Percentiles rank a stretch among this genome's conserved stretches.
Conservation (phyloP, 257 asterid genomes). For the Buddleja alternifolia region DNA sequence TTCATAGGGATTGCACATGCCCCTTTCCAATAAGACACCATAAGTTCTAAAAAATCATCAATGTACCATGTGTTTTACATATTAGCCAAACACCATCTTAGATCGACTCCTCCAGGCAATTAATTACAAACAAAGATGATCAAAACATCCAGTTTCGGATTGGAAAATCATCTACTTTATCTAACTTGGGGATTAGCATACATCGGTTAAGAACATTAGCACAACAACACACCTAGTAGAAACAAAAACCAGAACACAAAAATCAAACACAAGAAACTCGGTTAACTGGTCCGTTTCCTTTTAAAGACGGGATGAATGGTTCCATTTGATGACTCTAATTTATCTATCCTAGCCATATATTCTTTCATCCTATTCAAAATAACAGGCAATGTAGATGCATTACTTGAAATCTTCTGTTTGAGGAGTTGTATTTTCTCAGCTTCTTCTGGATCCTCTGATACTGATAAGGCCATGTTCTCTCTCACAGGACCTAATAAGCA, state of each 20-base stretch:
- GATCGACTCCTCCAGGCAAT: slow-evolving; percentile 8
- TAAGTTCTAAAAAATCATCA: background rate
- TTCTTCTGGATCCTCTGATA: slow-evolving; percentile 38
- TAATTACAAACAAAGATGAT: slow-evolving; percentile 8
- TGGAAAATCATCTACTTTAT: slow-evolving; percentile 2
- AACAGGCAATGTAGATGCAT: slow-evolving; percentile 47
- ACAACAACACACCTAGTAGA: background rate
- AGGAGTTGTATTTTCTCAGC: slow-evolving; percentile 55
- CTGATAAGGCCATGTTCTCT: slow-evolving; percentile 32
- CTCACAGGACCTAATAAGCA: slow-evolving; percentile 37
- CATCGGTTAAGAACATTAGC: background rate
- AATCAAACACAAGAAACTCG: background rate
- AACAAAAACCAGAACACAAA: background rate
- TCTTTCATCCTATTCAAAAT: slow-evolving; percentile 74
- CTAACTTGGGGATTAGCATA: background rate
- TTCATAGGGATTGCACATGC: no score
- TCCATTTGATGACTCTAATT: slow-evolving; percentile 45
- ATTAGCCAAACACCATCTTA: no score
- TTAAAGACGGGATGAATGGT: slow-evolving; percentile 68
- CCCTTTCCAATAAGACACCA: no score
- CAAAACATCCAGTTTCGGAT: background rate
- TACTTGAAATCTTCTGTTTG: slow-evolving; percentile 69
- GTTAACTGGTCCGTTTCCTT: slow-evolving; percentile 54
- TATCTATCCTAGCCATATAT: slow-evolving; percentile 58
- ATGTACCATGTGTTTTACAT: background rate